Conservation (phyloP, 169 alveolate genomes). For the Plasmodium yoelii region DNA sequence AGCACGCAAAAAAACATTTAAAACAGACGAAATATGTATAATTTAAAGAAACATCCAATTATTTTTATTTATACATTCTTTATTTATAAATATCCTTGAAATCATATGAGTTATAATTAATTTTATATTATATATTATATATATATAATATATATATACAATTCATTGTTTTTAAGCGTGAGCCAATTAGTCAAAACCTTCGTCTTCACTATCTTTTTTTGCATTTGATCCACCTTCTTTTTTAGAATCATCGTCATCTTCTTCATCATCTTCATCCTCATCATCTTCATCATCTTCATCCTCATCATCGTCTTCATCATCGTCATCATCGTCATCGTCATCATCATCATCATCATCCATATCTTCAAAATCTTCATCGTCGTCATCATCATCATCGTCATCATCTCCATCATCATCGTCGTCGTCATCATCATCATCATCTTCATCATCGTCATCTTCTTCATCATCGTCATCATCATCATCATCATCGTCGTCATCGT, state of each 20-base stretch:
- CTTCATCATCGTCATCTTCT: slow-evolving; percentile 58
- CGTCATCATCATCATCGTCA: slow-evolving; percentile 51
- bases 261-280: slow-evolving; percentile 61
- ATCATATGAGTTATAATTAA: background rate
- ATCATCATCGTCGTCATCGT: slow-evolving; percentile 71
- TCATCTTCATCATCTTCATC: slow-evolving; percentile 68
- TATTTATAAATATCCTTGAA: slow-evolving; percentile 15
- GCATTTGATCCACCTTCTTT: slow-evolving; percentile 42
- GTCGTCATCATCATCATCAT: slow-evolving; percentile 57
- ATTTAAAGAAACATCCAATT: slow-evolving; percentile 24
- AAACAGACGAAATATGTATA: slow-evolving; percentile 14
- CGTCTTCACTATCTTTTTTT: slow-evolving; percentile 68
- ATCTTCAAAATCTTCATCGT: slow-evolving; percentile 63
- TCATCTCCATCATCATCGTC: slow-evolving; percentile 59
- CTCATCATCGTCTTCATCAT: slow-evolving; percentile 59
- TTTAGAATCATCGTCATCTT: slow-evolving; percentile 47
- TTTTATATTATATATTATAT: too few relatives aligned
- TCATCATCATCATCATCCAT: slow-evolving; percentile 48
- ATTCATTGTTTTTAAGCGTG: slow-evolving; percentile 7
- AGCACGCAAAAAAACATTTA: slow-evolving; percentile 41
- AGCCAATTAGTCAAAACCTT: slow-evolving; percentile 26
- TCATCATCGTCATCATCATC: slow-evolving; percentile 63
- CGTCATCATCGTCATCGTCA: slow-evolving; percentile 67
- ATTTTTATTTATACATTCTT: slow-evolving; percentile 20
- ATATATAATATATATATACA: background rate